These are phyloP conservation scores for Rubia peregrina DNA, from an alignment of 305 asterid genomes.

Conservation along the genomic window DNA sequence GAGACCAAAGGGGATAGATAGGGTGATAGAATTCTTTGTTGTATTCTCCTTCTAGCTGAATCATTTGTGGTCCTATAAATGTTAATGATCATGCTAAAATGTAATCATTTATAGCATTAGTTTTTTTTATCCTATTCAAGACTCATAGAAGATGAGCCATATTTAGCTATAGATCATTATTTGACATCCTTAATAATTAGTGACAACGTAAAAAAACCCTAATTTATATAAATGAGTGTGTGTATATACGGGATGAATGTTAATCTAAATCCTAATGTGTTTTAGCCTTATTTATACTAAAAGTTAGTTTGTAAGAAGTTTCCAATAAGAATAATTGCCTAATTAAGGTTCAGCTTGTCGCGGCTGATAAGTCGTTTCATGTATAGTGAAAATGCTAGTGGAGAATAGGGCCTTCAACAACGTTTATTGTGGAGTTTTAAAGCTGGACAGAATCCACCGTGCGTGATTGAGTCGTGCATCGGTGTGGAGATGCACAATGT, in stretches of 20 bases:
- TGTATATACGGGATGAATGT: background rate
- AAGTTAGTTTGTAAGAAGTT: background rate
- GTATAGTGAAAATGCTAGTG: too few relatives aligned
- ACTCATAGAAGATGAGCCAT: background rate
- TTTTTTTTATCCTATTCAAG: background rate
- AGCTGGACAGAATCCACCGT: too few relatives aligned
- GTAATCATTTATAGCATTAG: background rate
- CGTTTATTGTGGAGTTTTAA: too few relatives aligned
- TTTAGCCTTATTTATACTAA: too few relatives aligned
- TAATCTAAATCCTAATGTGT: background rate
- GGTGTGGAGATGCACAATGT: too few relatives aligned
- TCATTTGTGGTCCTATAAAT: slow-evolving; percentile 42
- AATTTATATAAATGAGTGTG: too few relatives aligned
- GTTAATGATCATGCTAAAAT: background rate
- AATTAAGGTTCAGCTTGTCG: too few relatives aligned
- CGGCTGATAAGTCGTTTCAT: too few relatives aligned
- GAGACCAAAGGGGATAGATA: slow-evolving; percentile 7
- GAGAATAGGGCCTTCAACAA: too few relatives aligned
- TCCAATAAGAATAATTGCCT: background rate
- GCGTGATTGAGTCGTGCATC: too few relatives aligned
- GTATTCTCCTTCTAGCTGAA: slow-evolving; percentile 31
- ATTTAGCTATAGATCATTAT: background rate
- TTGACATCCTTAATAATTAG: background rate
- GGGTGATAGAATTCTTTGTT: slow-evolving; percentile 14
- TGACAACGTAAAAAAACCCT: background rate